Conservation (phyloP, 2,329 filamentous ascomycete species). For the Grosmannia huntii region DNA sequence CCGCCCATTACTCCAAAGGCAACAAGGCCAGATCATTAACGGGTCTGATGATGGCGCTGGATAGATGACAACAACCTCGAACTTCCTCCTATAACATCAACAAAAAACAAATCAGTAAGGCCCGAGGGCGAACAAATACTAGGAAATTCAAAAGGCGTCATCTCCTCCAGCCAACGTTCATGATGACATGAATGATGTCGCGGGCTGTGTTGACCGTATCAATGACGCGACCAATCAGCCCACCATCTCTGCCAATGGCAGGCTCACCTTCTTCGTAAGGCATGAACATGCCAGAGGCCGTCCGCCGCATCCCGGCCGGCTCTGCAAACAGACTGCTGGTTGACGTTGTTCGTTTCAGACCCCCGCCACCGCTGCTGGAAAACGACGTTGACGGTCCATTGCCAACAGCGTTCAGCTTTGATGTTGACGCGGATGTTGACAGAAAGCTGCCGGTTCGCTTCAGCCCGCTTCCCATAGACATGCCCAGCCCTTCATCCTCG, state of each 20-base stretch:
- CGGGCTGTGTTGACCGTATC: conserved; percentile 66
- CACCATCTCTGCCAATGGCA: conserved; percentile 40
- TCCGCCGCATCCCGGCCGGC: conserved; percentile 56
- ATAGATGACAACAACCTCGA: conserved; percentile 10
- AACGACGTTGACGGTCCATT: not conserved
- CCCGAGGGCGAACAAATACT: not conserved
- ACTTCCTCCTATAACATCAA: conserved; percentile 10
- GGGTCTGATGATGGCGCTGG: conserved; percentile 5
- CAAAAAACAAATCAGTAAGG: conserved; percentile 10
- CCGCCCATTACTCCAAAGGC: not conserved
- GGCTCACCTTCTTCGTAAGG: conserved; percentile 65
- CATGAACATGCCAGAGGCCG: conserved; percentile 84
- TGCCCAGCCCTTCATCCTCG: conserved; percentile 7
- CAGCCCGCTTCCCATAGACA: conserved; percentile 8
- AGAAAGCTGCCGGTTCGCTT: conserved; percentile 3
- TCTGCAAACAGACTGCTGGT: conserved; percentile 36
- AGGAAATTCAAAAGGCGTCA: conserved; percentile 14
- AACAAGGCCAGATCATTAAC: conserved; percentile 1
- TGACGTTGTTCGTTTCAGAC: conserved; percentile 35
- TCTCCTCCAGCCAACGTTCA: conserved; percentile 56
- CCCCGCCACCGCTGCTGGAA: conserved; percentile 10
- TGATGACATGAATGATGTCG: conserved; percentile 59
- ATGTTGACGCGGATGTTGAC: conserved; percentile 7
- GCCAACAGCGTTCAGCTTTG: conserved; percentile 4
- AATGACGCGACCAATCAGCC: conserved; percentile 65